phyloP scores from a whole-genome alignment of 148 eudicot genomes.

The Polygonum aviculare region DNA sequence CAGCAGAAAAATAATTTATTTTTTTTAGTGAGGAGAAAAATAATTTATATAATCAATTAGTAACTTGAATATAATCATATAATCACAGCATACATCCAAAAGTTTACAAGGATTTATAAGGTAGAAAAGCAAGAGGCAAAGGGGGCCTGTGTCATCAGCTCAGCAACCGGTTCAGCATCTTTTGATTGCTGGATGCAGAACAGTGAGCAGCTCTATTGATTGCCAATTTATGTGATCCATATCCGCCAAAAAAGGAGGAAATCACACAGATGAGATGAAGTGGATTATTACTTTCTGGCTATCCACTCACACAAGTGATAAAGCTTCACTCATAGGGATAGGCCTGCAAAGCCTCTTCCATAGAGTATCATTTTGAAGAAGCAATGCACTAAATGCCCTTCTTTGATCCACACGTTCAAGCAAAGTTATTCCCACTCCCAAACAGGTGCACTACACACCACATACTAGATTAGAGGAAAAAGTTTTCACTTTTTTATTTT shows the following conservation, averaged over 20 bases:
- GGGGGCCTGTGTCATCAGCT: not conserved
- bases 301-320: constrained; percentile 6
- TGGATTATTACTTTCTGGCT: not conserved
- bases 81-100: not conserved
- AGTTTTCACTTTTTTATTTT: too few relatives aligned
- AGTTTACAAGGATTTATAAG: not conserved
- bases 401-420: constrained; percentile 6
- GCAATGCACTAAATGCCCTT: constrained; percentile 8
- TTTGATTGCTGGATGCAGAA: constrained; percentile 4
- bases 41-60: not conserved
- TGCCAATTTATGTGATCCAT: constrained; percentile 6
- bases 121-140: not conserved
- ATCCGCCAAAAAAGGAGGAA: not conserved
- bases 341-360: not conserved
- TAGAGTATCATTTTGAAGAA: not conserved
- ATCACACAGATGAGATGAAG: not conserved
- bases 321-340: not conserved
- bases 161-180: not conserved
- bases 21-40: too few relatives aligned
- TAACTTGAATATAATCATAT: not conserved
- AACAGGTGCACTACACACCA: not conserved
- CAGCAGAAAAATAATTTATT: not conserved
- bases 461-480: too few relatives aligned
- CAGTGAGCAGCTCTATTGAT: constrained; percentile 4
- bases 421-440: not conserved